phyloP scores from a whole-genome alignment of 2,329 filamentous ascomycete genomes.

The Dothistroma septosporum region DNA sequence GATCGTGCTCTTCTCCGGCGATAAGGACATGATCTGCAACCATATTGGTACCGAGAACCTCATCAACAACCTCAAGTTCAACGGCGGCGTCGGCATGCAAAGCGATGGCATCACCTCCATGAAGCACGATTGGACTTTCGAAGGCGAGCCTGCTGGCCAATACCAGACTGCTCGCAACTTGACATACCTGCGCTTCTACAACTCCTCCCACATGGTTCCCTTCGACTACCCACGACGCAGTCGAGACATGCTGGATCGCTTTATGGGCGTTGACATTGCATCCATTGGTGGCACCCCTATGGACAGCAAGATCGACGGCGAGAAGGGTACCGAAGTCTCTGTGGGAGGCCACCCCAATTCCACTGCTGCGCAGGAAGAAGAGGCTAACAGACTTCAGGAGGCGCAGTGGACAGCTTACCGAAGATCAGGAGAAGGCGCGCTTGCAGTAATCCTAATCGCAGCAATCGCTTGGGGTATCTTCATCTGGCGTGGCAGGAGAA shows the following conservation, averaged over 20 bases:
- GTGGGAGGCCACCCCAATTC: constrained; percentile 67
- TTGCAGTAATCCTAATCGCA: constrained; percentile 73
- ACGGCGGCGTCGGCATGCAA: constrained; percentile 87
- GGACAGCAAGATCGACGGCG: constrained; percentile 78
- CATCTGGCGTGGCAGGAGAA: constrained; percentile 55
- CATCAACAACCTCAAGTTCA: constrained; percentile 88
- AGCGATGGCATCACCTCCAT: constrained; percentile 82
- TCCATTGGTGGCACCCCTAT: constrained; percentile 76
- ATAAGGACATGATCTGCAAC: constrained; percentile 94
- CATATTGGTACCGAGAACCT: constrained; percentile 88
- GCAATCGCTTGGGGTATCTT: constrained; percentile 71
- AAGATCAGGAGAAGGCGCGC: constrained; percentile 77
- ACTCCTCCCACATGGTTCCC: constrained; percentile 96
- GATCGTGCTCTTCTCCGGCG: constrained; percentile 84
- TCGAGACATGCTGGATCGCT: constrained; percentile 94
- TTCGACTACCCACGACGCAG: constrained; percentile 84
- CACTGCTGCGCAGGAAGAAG: constrained; percentile 62
- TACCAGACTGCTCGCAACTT: constrained; percentile 94
- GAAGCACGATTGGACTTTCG: constrained; percentile 90
- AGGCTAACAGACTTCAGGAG: constrained; percentile 70
- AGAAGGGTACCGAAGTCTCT: constrained; percentile 72
- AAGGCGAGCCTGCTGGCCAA: constrained; percentile 79
- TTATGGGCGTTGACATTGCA: constrained; percentile 88
- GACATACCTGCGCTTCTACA: constrained; percentile 93
- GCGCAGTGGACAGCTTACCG: constrained; percentile 88